Conservation (phyloP, 306 rosid genomes). For the Prunus salicina region DNA sequence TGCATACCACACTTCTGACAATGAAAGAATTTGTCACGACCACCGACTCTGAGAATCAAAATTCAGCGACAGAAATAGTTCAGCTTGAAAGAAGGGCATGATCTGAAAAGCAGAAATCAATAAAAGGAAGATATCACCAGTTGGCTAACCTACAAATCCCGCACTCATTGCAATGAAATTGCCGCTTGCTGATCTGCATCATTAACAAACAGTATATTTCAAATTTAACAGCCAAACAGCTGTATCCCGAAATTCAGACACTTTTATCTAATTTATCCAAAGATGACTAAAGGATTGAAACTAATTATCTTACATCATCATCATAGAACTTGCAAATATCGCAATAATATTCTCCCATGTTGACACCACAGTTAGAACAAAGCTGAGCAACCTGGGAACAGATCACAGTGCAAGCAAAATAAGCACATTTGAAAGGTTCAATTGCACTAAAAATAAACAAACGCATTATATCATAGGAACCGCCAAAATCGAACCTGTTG, state of each 20-base stretch:
- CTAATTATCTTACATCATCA: slow-evolving; percentile 41
- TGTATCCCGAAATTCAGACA: background rate
- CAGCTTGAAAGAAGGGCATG: background rate
- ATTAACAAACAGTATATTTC: slow-evolving; percentile 2
- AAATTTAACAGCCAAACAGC: background rate
- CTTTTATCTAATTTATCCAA: background rate
- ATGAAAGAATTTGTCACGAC: slow-evolving; percentile 58
- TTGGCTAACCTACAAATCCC: slow-evolving; percentile 68
- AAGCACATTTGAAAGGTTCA: background rate
- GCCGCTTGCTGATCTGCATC: slow-evolving; percentile 54
- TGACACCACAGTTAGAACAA: slow-evolving; percentile 61
- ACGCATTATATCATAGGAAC: background rate
- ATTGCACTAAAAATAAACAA: background rate
- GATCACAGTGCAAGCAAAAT: background rate
- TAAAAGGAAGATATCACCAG: background rate
- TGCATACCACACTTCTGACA: slow-evolving; percentile 61
- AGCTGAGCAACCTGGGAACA: slow-evolving; percentile 49
- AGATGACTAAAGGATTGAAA: background rate
- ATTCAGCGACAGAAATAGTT: slow-evolving; percentile 2
- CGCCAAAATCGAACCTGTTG: slow-evolving; percentile 37
- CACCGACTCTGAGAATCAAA: slow-evolving; percentile 51
- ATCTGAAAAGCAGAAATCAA: slow-evolving; percentile 8
- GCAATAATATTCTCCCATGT: slow-evolving; percentile 70
- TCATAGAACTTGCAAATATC: slow-evolving; percentile 67
- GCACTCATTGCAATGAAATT: slow-evolving; percentile 72